Base-by-base conservation (phyloP, 192 early-diverging fungal genomes). In the Fimicolochytrium jonesii region DNA sequence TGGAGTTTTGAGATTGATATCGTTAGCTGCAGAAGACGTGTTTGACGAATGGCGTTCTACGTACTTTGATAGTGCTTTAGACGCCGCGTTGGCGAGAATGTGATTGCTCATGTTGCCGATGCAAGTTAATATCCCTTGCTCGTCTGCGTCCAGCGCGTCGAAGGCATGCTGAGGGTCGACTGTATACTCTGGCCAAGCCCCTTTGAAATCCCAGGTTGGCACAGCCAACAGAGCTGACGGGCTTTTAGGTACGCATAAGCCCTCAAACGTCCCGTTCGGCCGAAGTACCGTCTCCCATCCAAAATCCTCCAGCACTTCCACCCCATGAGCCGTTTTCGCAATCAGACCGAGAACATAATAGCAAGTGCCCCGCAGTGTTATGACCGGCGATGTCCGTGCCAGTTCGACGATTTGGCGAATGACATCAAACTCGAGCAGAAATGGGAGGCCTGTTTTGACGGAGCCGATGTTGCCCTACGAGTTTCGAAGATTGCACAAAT, bases 21-120 rank as follows among this genome's bases (percentile, higher is more conserved):
- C 4, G 15, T 66, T 28, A 52, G 42, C 67, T 49, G 26, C 53
- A 43, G 9, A 7, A 34, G 18, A 60, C 46, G 37, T 36, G 36
- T 18, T 10, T 9, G 17, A 33, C 5, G 5, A 32, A 56, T 29
- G 6, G 9, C 22, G 7, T 9, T 20, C 22, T 32, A 30, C 54
- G 26, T 77, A 87, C 83, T 74, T 84, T 39, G 82, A 75, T 6
- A 93, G 58, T 23, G 77, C 76, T 47, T 85, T 87, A 23, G 87
- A 88, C 2, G 89, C 88, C n/a, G 80, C 84, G 52, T 83, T 87
- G 6, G 88, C 85, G 28, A 92, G 67, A 63, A 93, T 90, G 59
- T 91, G 86, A 55, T 93, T 93, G 42, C 84, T 85, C 52, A 93
- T 73, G 64, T 90, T 89, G 37, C 88, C 87, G 42, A 91, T 80